Conservation (phyloP, 768 basidiomycete species). For the Pisolithus albus region DNA sequence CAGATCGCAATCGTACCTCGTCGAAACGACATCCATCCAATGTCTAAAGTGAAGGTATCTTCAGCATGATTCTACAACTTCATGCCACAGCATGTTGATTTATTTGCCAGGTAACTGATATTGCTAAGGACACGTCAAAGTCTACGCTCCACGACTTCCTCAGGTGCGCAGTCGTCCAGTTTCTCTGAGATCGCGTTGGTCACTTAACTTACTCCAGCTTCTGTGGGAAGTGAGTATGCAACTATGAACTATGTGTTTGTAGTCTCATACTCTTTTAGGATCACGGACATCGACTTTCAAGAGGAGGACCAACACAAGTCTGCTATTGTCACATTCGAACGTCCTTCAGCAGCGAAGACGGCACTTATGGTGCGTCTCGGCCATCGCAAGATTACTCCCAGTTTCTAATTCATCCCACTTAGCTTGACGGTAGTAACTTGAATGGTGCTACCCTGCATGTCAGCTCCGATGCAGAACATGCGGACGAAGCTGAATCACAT, state of each 20-base stretch:
- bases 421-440: slow-evolving; percentile 73
- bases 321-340: slow-evolving; percentile 82
- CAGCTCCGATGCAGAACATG: slow-evolving; percentile 56
- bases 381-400: background rate
- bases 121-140: slow-evolving; percentile 61
- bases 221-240: slow-evolving; percentile 66
- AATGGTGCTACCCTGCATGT: slow-evolving; percentile 67
- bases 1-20: background rate
- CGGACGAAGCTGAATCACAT: slow-evolving; percentile 43
- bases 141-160: slow-evolving; percentile 74
- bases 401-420: background rate
- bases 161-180: slow-evolving; percentile 41
- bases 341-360: slow-evolving; percentile 75
- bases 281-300: slow-evolving; percentile 52
- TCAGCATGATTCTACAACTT: slow-evolving; percentile 28
- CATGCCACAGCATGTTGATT: background rate
- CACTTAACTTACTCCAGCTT: slow-evolving; percentile 42
- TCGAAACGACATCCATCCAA: slow-evolving; percentile 7
- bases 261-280: slow-evolving; percentile 35
- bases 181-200: background rate
- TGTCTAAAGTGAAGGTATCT: slow-evolving; percentile 19
- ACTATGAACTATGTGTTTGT: background rate
- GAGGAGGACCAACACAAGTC: slow-evolving; percentile 32
- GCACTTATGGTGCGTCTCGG: slow-evolving; percentile 60
- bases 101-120: slow-evolving; percentile 55